Base-by-base conservation (phyloP, 192 early-diverging fungal species). In the Backusella psychrophila region DNA sequence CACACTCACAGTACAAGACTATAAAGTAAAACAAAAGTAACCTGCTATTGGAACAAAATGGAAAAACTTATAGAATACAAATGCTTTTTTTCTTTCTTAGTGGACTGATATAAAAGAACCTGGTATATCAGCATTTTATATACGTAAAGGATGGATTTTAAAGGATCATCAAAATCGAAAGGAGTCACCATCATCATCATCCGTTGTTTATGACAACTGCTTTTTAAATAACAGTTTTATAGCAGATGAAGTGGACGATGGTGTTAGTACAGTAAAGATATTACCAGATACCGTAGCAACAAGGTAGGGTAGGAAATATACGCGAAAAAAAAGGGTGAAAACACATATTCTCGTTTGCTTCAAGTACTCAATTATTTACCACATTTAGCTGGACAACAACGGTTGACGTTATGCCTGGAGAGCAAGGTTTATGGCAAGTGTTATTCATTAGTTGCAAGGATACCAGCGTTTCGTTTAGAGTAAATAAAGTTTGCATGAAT, bases 391-490 rank as follows among this genome's bases (percentile, higher is more conserved):
- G 56, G 56, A 29, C 56, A 63, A 14, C 56, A 63, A 29, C 56
- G 12, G 26, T 63, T 29, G 56, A 26, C 23, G 56, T 63, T 63
- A 63, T 63, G 56, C 56, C 56, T 2, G 56, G 56, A 29, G 56
- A 63, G 26, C 56, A 87, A 69, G 80, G 81, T 26, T 72, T 82
- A 69, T 89, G 88, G 88, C 76, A 73, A 42, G 80, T 85, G 26
- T 9, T 81, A 8, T 78, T 89, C 31, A 65, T 89, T 3, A 89
- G 86, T 63, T 89, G 88, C 63, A 82, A 84, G 29, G 49, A 69
- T 2, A 81, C 81, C 21, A 65, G 65, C 7, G 73, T 87, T 29
- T 80, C 82, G 5, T 80, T 80, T 35, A 85, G 39, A 71, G 86
- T 87, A 84, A 66, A 29, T 23, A 69, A 33, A 52, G 26, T 66